Base-by-base conservation (phyloP, 768 basidiomycete genomes). In the Leucosporidium creatinivorum region DNA sequence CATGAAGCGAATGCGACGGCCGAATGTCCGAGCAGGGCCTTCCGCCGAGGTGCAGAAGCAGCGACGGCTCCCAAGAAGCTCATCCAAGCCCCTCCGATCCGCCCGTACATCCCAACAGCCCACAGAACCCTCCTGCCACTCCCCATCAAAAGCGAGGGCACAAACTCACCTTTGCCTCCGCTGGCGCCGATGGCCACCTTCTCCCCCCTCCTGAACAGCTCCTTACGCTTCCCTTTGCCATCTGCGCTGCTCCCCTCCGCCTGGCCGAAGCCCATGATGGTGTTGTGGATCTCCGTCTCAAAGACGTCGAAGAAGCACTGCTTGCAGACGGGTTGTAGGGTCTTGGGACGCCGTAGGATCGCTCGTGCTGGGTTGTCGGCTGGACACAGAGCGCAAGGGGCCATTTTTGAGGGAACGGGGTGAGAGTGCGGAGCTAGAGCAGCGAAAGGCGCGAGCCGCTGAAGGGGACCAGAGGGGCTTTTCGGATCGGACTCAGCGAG, bases 201-300 rank as follows among this genome's bases (percentile, higher is more conserved):
- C 79, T 99, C 92, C 44, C 93, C 91, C 17, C 85, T 82, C 76
- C 85, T 86, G 82, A 99, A 99, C 5, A 99, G 81, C 63, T 81
- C 81, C 69, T 17, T 90, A 31, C 51, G 28, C 36, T 33, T 51
- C 23, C 54, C 60, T 51, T 52, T 50, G 26, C 36, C 33, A 26
- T 36, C 64, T 18, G 10, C 55, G 19, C 28, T 44, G 8, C 15
- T 30, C 39, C 57, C 55, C 30, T 69, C 71, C 1, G 68, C 71
- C 44, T 69, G 68, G 4, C 71, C 71, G 30, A 56, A 84, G 74
- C 89, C 84, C 9, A 82, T 86, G 76, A 98, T 97, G 1, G 96
- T 97, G 77, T 93, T 88, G 80, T 99, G 96, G 33, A 99, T 87
- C 77, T 99, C 96, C 1, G 92, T 94, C 81, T 99, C 96, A 74